Conservation (phyloP, 1,284 basidiomycete species). For the Sporisorium graminicola region DNA sequence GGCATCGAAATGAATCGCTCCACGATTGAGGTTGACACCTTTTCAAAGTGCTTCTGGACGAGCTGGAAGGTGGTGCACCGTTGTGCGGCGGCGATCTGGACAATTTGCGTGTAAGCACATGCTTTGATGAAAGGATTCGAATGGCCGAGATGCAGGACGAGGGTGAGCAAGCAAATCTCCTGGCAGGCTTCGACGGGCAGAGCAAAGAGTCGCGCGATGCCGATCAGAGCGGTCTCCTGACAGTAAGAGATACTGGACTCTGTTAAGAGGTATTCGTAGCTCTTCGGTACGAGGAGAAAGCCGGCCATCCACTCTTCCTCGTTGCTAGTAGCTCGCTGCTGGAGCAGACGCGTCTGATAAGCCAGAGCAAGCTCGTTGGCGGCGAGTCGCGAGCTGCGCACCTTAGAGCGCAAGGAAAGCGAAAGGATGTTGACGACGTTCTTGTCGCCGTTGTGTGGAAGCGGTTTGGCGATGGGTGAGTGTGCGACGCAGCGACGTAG, state of each 20-base stretch:
- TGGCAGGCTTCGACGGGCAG: constrained; percentile 46
- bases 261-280: constrained; percentile 24
- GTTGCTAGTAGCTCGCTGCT: constrained; percentile 23
- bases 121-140: constrained; percentile 49
- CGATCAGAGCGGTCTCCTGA: constrained; percentile 52
- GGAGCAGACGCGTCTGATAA: constrained; percentile 28
- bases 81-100: constrained; percentile 57
- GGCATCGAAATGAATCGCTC: constrained; percentile 60
- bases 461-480: constrained; percentile 5
- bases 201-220: constrained; percentile 38
- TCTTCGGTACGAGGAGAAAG: constrained; percentile 24
- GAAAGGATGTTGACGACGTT: constrained; percentile 24
- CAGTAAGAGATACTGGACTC: constrained; percentile 10
- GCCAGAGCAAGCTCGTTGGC: constrained; percentile 39
- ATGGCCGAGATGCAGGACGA: constrained; percentile 52
- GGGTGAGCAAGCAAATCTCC: constrained; percentile 39
- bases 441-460: constrained; percentile 27
- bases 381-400: constrained; percentile 24
- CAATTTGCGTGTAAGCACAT: constrained; percentile 58
- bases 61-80: constrained; percentile 64
- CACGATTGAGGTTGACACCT: constrained; percentile 54
- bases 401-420: constrained; percentile 20
- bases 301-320: constrained; percentile 29
- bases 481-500: constrained; percentile 33
- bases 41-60: constrained; percentile 58